Evolutionary conservation across 805 yeast genomes (phyloP).

Genomic region (Metschnikowia peoriensis): DNA sequence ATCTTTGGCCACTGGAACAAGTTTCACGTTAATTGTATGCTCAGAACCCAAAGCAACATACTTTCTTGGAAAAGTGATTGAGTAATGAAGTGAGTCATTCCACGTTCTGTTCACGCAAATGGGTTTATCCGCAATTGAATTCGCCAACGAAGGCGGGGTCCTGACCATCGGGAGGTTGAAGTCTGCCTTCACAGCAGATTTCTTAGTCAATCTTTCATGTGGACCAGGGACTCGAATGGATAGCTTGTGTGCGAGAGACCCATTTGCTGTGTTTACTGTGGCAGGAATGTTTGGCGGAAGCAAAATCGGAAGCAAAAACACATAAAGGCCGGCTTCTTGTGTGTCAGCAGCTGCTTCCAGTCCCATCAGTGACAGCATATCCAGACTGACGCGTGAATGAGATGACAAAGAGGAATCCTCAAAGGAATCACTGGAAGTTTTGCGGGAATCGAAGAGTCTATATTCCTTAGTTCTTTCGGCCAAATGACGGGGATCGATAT

Average conservation of each 20-base stretch:
- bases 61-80: constrained; percentile 68
- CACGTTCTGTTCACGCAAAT: constrained; percentile 73
- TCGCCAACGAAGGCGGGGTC: constrained; percentile 56
- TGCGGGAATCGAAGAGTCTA: constrained; percentile 10
- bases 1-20: constrained; percentile 64
- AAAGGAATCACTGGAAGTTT: constrained; percentile 4
- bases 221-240: constrained; percentile 39
- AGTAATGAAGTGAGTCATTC: constrained; percentile 70
- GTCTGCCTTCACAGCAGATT: constrained; percentile 29
- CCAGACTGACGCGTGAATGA: constrained; percentile 3
- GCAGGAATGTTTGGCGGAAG: constrained; percentile 66
- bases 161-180: constrained; percentile 49
- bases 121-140: constrained; percentile 64
- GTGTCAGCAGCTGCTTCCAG: constrained; percentile 2
- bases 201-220: constrained; percentile 34
- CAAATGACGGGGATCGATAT: constrained; percentile 43
- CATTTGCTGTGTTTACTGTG: constrained; percentile 50
- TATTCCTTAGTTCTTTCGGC: constrained; percentile 39
- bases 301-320: constrained; percentile 61
- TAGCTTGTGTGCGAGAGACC: constrained; percentile 45
- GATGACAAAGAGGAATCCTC: background rate
- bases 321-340: constrained; percentile 63
- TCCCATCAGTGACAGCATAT: constrained; percentile 1
- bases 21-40: constrained; percentile 58
- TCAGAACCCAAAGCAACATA: constrained; percentile 63